Base-by-base conservation (phyloP, 495 filamentous ascomycete genomes). In the Xylaria venustula region DNA sequence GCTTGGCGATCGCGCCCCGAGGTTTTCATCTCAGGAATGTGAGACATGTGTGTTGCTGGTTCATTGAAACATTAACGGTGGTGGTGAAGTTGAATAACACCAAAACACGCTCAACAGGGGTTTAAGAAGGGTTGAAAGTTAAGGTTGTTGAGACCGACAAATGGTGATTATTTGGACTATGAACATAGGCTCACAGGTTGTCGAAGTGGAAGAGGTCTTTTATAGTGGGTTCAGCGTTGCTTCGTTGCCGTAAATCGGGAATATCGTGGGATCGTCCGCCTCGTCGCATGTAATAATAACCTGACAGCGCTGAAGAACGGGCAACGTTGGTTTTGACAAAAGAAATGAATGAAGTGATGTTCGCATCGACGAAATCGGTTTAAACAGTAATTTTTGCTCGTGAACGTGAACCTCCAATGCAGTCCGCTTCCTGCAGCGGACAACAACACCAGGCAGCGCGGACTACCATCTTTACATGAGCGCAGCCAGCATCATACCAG, bases 401-500 rank as follows among this genome's bases (percentile, higher is more conserved):
- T 50, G 20, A 58, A 37, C n/a, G n/a, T n/a, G 30, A 5, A 5
- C 40, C 23, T 58, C 14, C 30, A 49, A 22, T n/a, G 17, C 26
- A 14, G 41, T 49, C 45, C 62, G 30, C 51, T 32, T 58, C n/a
- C 9, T 20, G 47, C 51, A 57, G 51, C 57, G 22, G 44, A 54
- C 54, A 42, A 56, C 54, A 53, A 63, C 54, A 47, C 64, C 48
- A n/a, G 3, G 23, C 17, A 25, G 47, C 32, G 56, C 50, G 50
- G 20, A 25, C 42, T 14, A 8, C 15, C 15, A 3, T 17, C 25
- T 23, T 71, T 79, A 83, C 45, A 83, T 66, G 53, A 84, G 60
- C 17, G 73, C 77, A 1, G 75, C 79, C 49, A 75, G 70, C n/a
- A 77, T 65, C 54, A 78, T 68, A 41, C 80, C 79, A 22, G 74